phyloP scores from a whole-genome alignment of 257 asterid genomes.

The Scutellaria baicalensis region DNA sequence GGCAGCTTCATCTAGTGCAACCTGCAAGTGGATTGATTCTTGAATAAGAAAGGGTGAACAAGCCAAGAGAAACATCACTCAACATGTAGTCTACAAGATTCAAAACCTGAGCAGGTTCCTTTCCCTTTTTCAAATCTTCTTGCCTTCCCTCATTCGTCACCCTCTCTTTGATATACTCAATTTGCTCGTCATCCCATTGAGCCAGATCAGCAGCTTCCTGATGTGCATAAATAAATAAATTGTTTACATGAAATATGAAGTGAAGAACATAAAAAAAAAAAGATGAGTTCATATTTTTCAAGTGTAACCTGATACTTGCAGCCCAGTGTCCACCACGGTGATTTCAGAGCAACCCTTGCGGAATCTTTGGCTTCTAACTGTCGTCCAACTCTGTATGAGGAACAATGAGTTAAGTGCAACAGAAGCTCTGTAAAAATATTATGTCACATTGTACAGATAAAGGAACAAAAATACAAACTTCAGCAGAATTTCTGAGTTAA shows the following conservation, averaged over 20 bases:
- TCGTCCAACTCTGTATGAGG: slow-evolving; percentile 63
- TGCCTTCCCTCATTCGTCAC: slow-evolving; percentile 79
- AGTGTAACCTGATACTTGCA: slow-evolving; percentile 62
- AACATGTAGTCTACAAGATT: background rate
- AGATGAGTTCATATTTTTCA: background rate
- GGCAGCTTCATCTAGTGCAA: slow-evolving; percentile 91
- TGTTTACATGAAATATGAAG: background rate
- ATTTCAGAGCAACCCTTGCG: slow-evolving; percentile 91
- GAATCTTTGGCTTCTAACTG: slow-evolving; percentile 77
- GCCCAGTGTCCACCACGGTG: slow-evolving; percentile 98
- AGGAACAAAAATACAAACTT: slow-evolving; percentile 45
- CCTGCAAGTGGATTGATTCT: slow-evolving; percentile 28
- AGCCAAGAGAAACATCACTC: background rate
- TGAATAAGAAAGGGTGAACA: background rate
- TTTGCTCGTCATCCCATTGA: slow-evolving; percentile 95
- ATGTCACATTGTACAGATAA: background rate
- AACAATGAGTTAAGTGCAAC: background rate
- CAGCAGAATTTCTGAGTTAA: slow-evolving; percentile 67
- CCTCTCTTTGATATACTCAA: slow-evolving; percentile 83
- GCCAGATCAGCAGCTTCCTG: slow-evolving; percentile 90
- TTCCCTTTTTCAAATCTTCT: slow-evolving; percentile 84
- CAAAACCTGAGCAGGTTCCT: slow-evolving; percentile 80
- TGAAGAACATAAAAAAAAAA: background rate
- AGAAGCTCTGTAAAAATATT: background rate
- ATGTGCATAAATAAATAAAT: slow-evolving; percentile 1